Base-by-base conservation (phyloP, 257 asterid genomes). In the Nicotiana noctiflora region DNA sequence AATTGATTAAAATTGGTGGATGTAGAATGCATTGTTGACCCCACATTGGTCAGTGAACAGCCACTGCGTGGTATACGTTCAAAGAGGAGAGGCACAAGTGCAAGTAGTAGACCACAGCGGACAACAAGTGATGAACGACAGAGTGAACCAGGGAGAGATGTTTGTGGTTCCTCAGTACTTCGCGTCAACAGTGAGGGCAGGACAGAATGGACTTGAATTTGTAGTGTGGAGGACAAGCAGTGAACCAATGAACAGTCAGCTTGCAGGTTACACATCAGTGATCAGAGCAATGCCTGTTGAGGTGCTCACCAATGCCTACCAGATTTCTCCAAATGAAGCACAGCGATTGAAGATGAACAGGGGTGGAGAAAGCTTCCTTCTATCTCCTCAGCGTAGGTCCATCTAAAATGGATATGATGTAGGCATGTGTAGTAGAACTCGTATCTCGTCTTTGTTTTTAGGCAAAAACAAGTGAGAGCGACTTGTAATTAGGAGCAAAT, bases 111-210 rank as follows among this genome's bases (percentile, higher is more conserved):
- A 89, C 81, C 87, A 92, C 81, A 84, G 6, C 0, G 97, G 97
- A 2, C 80, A 85, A 62, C 19, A 81, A 18, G 56, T 92, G 82
- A 90, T 92, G 96, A 90, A 87, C n/a, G 92, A 90, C 40, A 56
- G 87, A 57, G 98, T 89, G 60, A 87, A 82, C 0, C 63, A 84
- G 44, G 96, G 97, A 0, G 90, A 87, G 21, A 89, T 92, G 91
- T 90, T 92, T 8, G 97, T 92, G 78, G 87, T 92, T 29, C 98
- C 98, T 27, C 97, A 93, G 83, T 89, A 64, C 88, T 87, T 82
- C 81, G 76, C 87, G 1, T 70, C 90, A 7, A 88, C 88, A 1
- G 82, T 89, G 0, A 82, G 63, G 21, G 97, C 97, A 2, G 94
- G 92, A 0, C 51, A 76, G 17, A 56, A 79, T 7, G 97, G 97